Percentiles rank a stretch among this genome's conserved stretches.
These are phyloP conservation scores for Calonectria pseudoturangicola DNA, from an alignment of 2,329 filamentous ascomycete species.

Conservation along the genomic window DNA sequence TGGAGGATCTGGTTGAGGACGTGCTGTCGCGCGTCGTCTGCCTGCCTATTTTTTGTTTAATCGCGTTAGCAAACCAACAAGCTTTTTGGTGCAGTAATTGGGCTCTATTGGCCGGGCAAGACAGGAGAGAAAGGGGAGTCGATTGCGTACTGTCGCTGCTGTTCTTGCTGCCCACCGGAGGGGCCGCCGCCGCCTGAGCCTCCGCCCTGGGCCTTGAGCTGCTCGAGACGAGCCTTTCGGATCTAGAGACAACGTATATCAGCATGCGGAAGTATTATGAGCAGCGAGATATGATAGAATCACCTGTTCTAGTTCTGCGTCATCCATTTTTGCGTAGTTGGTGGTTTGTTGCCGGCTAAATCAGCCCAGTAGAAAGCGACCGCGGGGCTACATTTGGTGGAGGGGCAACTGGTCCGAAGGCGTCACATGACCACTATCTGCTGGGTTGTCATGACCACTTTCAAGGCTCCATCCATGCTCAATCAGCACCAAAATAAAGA, in stretches of 20 bases:
- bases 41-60: slow-evolving; percentile 60
- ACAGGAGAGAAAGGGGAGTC: background rate
- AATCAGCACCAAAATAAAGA: background rate
- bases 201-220: slow-evolving; percentile 86
- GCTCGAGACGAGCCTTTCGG: slow-evolving; percentile 91
- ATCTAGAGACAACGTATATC: slow-evolving; percentile 74
- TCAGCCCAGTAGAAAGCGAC: slow-evolving; percentile 45
- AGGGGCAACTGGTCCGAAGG: slow-evolving; percentile 48
- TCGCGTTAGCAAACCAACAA: background rate
- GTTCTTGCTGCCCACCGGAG: slow-evolving; percentile 71
- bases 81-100: background rate
- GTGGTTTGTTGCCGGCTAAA: slow-evolving; percentile 39
- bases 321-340: slow-evolving; percentile 60
- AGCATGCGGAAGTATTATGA: background rate
- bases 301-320: slow-evolving; percentile 66
- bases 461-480: background rate
- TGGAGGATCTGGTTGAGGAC: slow-evolving; percentile 95
- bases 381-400: slow-evolving; percentile 50
- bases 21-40: slow-evolving; percentile 82
- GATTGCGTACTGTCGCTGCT: slow-evolving; percentile 70
- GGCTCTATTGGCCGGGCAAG: too few relatives aligned
- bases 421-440: slow-evolving; percentile 48
- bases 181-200: slow-evolving; percentile 67
- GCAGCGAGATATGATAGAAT: too few relatives aligned
- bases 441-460: slow-evolving; percentile 16